Base-by-base conservation (phyloP, 208 protist species). In the Leptomonas seymouri region DNA sequence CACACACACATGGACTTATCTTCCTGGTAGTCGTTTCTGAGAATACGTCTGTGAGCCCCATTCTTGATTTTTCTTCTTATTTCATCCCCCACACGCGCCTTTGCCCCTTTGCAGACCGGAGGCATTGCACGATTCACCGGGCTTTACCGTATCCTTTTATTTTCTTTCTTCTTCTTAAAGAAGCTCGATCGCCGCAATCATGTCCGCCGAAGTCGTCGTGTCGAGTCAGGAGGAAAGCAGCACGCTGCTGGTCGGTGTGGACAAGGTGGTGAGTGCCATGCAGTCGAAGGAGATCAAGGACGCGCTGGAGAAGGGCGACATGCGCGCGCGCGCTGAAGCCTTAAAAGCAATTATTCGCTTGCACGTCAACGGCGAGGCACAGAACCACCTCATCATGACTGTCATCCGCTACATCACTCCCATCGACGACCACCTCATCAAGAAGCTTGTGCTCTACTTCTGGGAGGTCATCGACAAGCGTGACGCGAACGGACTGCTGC, bases 391-490 rank as follows among this genome's bases (percentile, higher is more conserved):
- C 63, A 94, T 99, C 56, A 99, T 99, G 98, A 79, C 93, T 18
- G 90, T 99, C 42, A 99, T 99, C 54, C 93, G 93, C 60, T 99
- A 95, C 80, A 89, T 98, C 68, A 95, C 98, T 45, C 97, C 98
- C 15, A 65, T 92, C 34, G 91, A 94, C 67, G 87, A 97, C 66
- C 89, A 97, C 68, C 67, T 86, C 56, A 85, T 99, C 53, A 99
- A 99, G 77, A 99, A 99, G 78, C 82, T 99, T 9, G 85, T 99
- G 5, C 79, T 99, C 14, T 95, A 99, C 74, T 99, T 99, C 80
- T 99, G 93, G 89, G 98, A 99, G 79, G 89, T 98, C 21, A 85
- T 99, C 8, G 97, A 99, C 58, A 99, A 99, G 88, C 95, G 81
- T 14, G 91, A 97, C 60, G 71, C 87, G 14, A 87, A 98, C 60